phyloP scores from a whole-genome alignment of 805 yeast genomes.

The Monosporozyma servazzii region DNA sequence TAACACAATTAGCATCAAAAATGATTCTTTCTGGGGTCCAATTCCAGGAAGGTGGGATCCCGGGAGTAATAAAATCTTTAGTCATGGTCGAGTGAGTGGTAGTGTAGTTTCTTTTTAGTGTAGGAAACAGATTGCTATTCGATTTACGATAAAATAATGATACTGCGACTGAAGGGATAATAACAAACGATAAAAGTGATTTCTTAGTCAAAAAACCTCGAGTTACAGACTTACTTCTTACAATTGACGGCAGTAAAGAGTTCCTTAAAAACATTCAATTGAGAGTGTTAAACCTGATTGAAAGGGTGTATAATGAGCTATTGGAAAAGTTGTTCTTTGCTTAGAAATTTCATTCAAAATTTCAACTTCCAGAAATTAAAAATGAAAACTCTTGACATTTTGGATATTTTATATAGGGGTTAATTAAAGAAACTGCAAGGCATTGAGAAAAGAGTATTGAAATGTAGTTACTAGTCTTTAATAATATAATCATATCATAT shows the following conservation, averaged over 20 bases:
- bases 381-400: background rate
- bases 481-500: too few species aligned
- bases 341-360: background rate
- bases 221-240: background rate
- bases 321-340: background rate
- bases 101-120: background rate
- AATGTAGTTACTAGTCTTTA: too few species aligned
- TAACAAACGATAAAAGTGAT: background rate
- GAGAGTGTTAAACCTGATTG: background rate
- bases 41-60: slow-evolving; percentile 47
- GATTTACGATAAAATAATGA: background rate
- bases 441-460: too few species aligned
- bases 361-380: background rate
- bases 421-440: background rate
- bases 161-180: slow-evolving; percentile 1
- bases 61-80: slow-evolving; percentile 12
- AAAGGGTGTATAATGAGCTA: too few species aligned
- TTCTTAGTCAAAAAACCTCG: background rate
- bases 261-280: background rate
- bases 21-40: slow-evolving; percentile 44
- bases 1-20: slow-evolving; percentile 35
- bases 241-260: background rate
- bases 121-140: background rate
- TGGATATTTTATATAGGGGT: background rate
- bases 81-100: background rate